Base-by-base conservation (phyloP, 805 yeast species). In the Candida loeiensis region DNA sequence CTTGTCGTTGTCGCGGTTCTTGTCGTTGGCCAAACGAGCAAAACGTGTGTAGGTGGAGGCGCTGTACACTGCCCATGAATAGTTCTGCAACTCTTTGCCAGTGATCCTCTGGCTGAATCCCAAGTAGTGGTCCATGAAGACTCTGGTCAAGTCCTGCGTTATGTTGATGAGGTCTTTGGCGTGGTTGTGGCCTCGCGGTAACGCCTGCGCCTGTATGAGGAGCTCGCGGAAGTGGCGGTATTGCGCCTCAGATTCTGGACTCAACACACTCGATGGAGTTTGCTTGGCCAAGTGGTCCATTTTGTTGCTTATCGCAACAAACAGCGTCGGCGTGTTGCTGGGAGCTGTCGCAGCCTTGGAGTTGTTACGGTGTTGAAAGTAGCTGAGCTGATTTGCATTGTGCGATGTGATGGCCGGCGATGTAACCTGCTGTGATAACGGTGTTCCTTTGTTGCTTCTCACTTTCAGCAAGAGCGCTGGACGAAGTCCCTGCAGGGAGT, bases 1-100 rank as follows among this genome's bases (percentile, higher is more conserved):
- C 45, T 58, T 62, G 47, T 69, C 74, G 33, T 55, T 61, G 49
- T 69, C 74, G 37, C 70, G 47, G 46, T 69, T 66, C 37, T 57
- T 58, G 11, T 47, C 42, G 15, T 58, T 55, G n/a, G 60, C 46
- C 39, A 68, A 56, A 41, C 73, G 51, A 25, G 45, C 44, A 26
- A 59, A 58, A 47, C 73, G 58, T 39, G 59, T 58, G 40, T 46
- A 46, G 47, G 49, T 58, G 19, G 62, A 55, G 3, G 64, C 51
- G 31, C 41, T 44, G 42, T 57, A 55, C 29, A 63, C 47, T 8
- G 52, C 45, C 17, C 46, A 39, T 14, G 52, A 41, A 41, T 54
- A 62, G 29, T 46, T 46, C 16, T 40, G 44, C 35, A 63, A 53
- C 37, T 62, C 66, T 9, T 36, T 34, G 6, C 45, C 37, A 13